Percentiles rank a stretch among this genome's conserved stretches.
phyloP scores from a whole-genome alignment of 805 yeast genomes.

The Candida berthetii region DNA sequence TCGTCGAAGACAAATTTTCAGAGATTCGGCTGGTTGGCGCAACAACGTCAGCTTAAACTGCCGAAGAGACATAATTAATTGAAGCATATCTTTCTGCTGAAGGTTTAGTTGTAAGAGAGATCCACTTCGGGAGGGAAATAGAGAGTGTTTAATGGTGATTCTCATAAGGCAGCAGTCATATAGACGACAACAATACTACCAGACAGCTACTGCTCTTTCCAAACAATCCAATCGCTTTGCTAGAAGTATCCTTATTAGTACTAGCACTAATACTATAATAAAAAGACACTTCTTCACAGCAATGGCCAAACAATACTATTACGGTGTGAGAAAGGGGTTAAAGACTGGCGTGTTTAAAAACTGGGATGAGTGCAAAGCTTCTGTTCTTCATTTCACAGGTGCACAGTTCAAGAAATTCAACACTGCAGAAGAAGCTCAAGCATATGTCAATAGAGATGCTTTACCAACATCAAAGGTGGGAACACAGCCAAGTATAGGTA shows the following conservation, averaged over 20 bases:
- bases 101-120: too few relatives aligned
- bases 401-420: slow-evolving; percentile 34
- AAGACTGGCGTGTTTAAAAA: slow-evolving; percentile 6
- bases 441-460: slow-evolving; percentile 21
- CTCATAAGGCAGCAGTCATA: too few relatives aligned
- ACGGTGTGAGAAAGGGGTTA: not conserved
- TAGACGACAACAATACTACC: too few relatives aligned
- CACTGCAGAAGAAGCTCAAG: slow-evolving; percentile 24
- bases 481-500: not conserved
- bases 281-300: too few relatives aligned
- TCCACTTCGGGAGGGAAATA: too few relatives aligned
- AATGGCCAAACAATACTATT: not conserved
- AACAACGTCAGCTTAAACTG: not conserved
- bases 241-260: too few relatives aligned
- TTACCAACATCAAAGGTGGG: not conserved
- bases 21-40: not conserved
- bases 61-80: too few relatives aligned
- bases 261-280: too few relatives aligned
- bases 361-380: slow-evolving; percentile 53
- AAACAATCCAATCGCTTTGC: too few relatives aligned
- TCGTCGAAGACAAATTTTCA: not conserved
- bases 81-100: too few relatives aligned
- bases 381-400: slow-evolving; percentile 25
- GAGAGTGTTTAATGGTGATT: too few relatives aligned
- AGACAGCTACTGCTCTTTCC: too few relatives aligned